phyloP scores from a whole-genome alignment of 2,329 filamentous ascomycete species.

The Trichophyton mentagrophytes region DNA sequence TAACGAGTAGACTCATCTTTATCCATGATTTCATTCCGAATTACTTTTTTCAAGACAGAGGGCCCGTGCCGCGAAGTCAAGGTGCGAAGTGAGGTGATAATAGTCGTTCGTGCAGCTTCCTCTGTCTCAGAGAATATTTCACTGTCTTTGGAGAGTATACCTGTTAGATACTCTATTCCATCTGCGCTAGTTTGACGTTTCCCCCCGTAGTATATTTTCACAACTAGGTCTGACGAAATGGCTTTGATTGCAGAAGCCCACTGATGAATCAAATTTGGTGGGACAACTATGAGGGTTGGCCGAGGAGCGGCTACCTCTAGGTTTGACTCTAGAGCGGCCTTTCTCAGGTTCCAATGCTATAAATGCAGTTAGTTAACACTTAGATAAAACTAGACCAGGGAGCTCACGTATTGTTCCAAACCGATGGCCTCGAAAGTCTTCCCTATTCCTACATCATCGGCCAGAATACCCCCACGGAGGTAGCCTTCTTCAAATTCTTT shows the following conservation, averaged over 20 bases:
- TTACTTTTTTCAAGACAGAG: not conserved
- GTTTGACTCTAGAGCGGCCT: not conserved
- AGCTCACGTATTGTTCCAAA: slow-evolving; percentile 30
- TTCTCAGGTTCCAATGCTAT: not conserved
- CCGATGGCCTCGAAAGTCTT: slow-evolving; percentile 99
- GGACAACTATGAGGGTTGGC: slow-evolving; percentile 1
- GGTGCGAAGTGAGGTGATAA: slow-evolving; percentile 1
- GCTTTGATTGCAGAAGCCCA: not conserved
- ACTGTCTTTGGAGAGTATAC: not conserved
- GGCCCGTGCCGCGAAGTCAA: slow-evolving; percentile 1
- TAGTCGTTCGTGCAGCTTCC: not conserved
- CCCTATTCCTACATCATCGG: slow-evolving; percentile 92
- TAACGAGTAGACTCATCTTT: not conserved
- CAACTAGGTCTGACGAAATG: not conserved
- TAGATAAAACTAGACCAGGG: not conserved
- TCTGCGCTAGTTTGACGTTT: not conserved
- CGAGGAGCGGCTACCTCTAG: not conserved
- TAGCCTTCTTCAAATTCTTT: not conserved
- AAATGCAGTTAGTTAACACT: not conserved
- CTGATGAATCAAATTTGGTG: slow-evolving; percentile 1
- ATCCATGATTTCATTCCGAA: not conserved
- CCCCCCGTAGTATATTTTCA: slow-evolving; percentile 1
- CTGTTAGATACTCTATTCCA: not conserved
- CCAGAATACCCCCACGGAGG: slow-evolving; percentile 62
- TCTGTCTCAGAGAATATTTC: not conserved